Conservation (phyloP, 1,284 basidiomycete genomes). For the Mycena citricolor region DNA sequence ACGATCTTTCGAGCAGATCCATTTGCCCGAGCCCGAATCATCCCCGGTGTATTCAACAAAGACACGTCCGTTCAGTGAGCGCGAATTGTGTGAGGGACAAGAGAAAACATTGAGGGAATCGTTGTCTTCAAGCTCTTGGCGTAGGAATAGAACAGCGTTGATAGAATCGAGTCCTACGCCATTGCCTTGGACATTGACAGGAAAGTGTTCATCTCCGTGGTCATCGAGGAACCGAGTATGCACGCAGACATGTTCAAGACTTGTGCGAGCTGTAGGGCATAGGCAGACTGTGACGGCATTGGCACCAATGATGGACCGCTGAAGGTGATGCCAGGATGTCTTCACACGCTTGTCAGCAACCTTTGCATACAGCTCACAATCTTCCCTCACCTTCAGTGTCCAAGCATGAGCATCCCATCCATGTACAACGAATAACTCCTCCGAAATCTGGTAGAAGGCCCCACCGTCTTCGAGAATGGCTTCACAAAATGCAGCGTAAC, state of each 20-base stretch:
- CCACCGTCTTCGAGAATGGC: not conserved
- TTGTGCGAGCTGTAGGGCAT: constrained; percentile 1
- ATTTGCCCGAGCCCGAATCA: not conserved
- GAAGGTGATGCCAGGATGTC: constrained; percentile 13
- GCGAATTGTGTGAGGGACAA: not conserved
- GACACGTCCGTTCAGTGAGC: not conserved
- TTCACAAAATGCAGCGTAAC: not conserved
- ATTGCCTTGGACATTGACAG: not conserved
- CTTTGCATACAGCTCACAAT: not conserved
- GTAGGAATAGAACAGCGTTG: not conserved
- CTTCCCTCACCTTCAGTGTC: not conserved
- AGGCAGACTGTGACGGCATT: constrained; percentile 1
- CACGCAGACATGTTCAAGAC: not conserved
- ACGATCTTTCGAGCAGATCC: constrained; percentile 7
- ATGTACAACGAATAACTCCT: constrained; percentile 8
- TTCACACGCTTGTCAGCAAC: not conserved
- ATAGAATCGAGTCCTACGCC: not conserved
- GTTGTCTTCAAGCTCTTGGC: constrained; percentile 4
- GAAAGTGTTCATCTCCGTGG: constrained; percentile 1
- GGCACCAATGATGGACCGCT: not conserved
- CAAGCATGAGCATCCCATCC: constrained; percentile 1
- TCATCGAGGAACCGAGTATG: constrained; percentile 6
- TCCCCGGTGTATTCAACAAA: constrained; percentile 1
- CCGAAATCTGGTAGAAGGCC: constrained; percentile 5
- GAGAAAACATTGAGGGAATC: constrained; percentile 8